Base-by-base conservation (phyloP, 2,329 filamentous ascomycete genomes). In the Calcarisporium arbuscula region DNA sequence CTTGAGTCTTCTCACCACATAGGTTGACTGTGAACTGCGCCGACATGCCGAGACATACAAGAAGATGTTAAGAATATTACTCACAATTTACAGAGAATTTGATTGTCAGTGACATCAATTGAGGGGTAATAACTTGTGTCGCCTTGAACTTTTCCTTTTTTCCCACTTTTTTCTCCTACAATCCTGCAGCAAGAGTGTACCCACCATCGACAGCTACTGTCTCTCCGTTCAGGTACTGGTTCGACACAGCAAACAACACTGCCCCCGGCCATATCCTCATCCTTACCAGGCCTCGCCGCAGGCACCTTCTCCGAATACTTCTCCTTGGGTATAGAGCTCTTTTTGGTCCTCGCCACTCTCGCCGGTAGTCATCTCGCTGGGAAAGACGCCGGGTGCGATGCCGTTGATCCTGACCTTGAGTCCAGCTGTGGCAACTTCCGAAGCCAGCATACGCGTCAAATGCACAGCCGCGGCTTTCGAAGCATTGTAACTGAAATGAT, bases 341-440 rank as follows among this genome's bases (percentile, higher is more conserved):
- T 85, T n/a, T 43, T 74, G 70, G 20, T 50, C 50, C 14, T 61
- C 59, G 14, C 67, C 61, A 19, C 64, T 69, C 10, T 57, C 62
- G 4, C 54, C 56, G 2, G 74, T 70, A 25, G 78, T 80, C 82
- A 85, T 85, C 71, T 85, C 82, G 50, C 79, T 82, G 14, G 78
- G 80, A 47, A 74, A 74, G 19, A 83, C 70, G 21, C 82, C 82
- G 0, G 84, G 84, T 0, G 84, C 84, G 41, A 85, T 85, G 26
- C 80, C 77, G 50, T 88, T 72, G 23, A 82, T 70, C 45, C 87
- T 84, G 26, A 74, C 67, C 54, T 76, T 80, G 41, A 82, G 70
- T 12, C 71, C 67, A 30, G 74, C 65, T 40, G 61, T 61, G 1
- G 73, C 70, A 6, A 83, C 52, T 55, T 84, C 80, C 23, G 65